These are phyloP conservation scores for Talaromyces funiculosus DNA, from an alignment of 2,329 filamentous ascomycete species.

Conservation along the genomic window DNA sequence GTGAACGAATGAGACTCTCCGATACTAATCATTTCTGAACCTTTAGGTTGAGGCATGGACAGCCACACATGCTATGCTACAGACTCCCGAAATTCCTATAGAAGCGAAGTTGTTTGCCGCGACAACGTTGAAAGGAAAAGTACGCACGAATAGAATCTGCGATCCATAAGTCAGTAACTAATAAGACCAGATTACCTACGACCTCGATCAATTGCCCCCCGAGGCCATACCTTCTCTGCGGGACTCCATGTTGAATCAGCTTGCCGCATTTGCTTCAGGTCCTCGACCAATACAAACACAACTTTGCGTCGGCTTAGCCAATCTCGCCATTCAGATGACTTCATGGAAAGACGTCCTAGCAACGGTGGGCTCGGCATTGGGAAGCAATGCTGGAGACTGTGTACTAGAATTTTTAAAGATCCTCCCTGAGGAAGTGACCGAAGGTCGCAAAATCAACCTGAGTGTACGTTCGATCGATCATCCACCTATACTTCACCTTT, in stretches of 20 bases:
- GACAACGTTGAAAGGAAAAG: constrained; percentile 96
- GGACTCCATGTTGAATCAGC: constrained; percentile 73
- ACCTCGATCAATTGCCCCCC: constrained; percentile 79
- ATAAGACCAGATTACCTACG: constrained; percentile 77
- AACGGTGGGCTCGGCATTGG: constrained; percentile 72
- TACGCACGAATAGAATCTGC: constrained; percentile 40
- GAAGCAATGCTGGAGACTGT: constrained; percentile 66
- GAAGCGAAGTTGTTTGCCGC: constrained; percentile 93
- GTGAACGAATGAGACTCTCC: background rate
- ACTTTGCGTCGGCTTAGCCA: constrained; percentile 89
- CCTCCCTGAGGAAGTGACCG: constrained; percentile 95
- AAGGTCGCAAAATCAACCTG: constrained; percentile 98
- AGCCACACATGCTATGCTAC: constrained; percentile 77
- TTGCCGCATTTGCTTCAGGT: constrained; percentile 74
- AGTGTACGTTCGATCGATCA: constrained; percentile 75
- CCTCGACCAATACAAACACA: constrained; percentile 82
- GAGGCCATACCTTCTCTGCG: constrained; percentile 70
- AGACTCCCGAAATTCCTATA: constrained; percentile 66
- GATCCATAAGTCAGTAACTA: constrained; percentile 17
- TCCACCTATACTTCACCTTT: constrained; percentile 33
- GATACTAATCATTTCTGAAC: background rate
- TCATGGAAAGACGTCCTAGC: constrained; percentile 89
- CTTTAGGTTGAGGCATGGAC: constrained; percentile 82
- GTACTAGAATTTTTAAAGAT: constrained; percentile 95
- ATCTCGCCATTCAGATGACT: constrained; percentile 92